These are phyloP conservation scores for Mixia osmundae DNA, from an alignment of 1,284 basidiomycete genomes.

Conservation along the genomic window DNA sequence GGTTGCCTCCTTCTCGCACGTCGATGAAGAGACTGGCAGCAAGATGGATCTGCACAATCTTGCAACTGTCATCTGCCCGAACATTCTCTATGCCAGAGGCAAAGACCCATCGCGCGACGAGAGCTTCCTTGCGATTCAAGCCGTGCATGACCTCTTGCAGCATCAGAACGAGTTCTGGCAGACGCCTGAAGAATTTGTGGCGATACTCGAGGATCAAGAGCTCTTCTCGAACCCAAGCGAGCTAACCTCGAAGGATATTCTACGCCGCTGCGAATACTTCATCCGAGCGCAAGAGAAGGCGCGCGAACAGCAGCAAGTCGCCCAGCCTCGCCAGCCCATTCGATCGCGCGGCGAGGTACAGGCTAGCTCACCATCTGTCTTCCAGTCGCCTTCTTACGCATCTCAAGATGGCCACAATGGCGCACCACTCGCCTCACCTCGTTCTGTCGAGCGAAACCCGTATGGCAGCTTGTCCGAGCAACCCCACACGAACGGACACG, in stretches of 20 bases:
- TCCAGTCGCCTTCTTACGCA: no score
- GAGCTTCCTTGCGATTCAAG: constrained; percentile 70
- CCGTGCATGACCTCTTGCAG: constrained; percentile 63
- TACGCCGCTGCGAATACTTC: constrained; percentile 10
- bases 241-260: constrained; percentile 17
- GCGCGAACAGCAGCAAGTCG: no score
- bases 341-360: no score
- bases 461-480: no score
- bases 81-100: constrained; percentile 67
- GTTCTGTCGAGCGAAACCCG: no score
- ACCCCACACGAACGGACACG: no score
- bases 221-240: constrained; percentile 33
- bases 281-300: no score
- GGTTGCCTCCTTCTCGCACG: constrained; percentile 96
- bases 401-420: no score
- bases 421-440: no score
- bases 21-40: constrained; percentile 92
- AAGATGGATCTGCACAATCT: constrained; percentile 96
- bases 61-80: constrained; percentile 93
- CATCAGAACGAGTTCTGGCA: constrained; percentile 69
- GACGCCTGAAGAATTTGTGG: constrained; percentile 49
- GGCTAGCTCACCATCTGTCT: no score
- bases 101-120: constrained; percentile 76
- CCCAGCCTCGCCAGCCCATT: no score
- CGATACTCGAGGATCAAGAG: constrained; percentile 59